Percentiles rank a stretch among this genome's conserved stretches.
Conservation (phyloP, 148 eudicot genomes). For the Rhododendron kiyosumense region DNA sequence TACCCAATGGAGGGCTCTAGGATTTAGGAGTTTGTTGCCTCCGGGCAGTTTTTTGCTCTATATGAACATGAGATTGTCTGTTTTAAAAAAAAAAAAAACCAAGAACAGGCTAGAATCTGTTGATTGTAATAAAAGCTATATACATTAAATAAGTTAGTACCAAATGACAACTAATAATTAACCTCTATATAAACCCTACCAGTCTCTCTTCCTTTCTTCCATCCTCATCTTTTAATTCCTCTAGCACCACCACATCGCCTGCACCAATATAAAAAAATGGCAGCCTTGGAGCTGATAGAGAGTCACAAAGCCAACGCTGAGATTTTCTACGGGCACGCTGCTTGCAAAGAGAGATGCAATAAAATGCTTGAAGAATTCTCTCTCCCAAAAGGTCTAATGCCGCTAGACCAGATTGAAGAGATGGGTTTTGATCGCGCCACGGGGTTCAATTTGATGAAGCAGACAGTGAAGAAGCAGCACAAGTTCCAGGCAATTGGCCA, state of each 20-base stretch:
- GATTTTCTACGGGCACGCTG: constrained; percentile 3
- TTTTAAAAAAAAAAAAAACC: too few species aligned
- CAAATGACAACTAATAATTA: not conserved
- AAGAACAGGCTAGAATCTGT: too few species aligned
- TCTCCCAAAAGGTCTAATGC: constrained; percentile 33
- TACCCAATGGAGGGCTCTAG: too few species aligned
- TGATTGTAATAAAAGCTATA: not conserved
- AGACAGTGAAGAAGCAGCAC: constrained; percentile 26
- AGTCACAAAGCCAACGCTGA: constrained; percentile 30
- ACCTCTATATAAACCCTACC: not conserved
- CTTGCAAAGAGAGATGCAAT: constrained; percentile 22
- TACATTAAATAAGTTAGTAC: not conserved
- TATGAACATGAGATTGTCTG: too few species aligned
- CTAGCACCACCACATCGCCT: not conserved
- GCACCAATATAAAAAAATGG: not conserved
- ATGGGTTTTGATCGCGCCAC: constrained; percentile 25
- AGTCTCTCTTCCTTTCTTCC: not conserved
- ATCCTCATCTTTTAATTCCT: not conserved
- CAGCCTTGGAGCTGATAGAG: constrained; percentile 8
- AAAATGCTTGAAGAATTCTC: constrained; percentile 25
- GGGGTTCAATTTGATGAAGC: constrained; percentile 37
- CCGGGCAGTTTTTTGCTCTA: too few species aligned
- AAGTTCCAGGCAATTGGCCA: constrained; percentile 16
- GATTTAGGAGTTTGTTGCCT: too few species aligned
- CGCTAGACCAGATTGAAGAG: constrained; percentile 31